These are phyloP conservation scores for Dalbergia cochinchinensis DNA, from an alignment of 306 rosid species.

Conservation along the genomic window DNA sequence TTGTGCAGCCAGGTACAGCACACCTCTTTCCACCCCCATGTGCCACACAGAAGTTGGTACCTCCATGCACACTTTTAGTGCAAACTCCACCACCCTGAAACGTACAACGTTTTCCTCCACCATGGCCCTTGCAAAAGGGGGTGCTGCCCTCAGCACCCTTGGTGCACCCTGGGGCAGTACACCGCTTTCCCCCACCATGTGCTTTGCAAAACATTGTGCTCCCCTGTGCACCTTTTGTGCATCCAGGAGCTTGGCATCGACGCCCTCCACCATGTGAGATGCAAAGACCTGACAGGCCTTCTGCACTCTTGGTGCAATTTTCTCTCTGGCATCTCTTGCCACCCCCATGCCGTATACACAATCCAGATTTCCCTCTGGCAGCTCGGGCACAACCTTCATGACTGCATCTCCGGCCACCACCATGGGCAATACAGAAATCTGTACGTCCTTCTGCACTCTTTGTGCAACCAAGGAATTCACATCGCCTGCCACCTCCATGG, in stretches of 20 bases:
- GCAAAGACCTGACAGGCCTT: constrained; percentile 95
- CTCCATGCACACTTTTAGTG: constrained; percentile 93
- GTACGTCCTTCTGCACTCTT: constrained; percentile 99
- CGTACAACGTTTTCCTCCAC: constrained; percentile 94
- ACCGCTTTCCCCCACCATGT: constrained; percentile 95
- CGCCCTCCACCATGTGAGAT: constrained; percentile 98
- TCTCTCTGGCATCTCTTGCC: constrained; percentile 95
- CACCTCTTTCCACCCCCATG: constrained; percentile 99
- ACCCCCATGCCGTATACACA: constrained; percentile 95
- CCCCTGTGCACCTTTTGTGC: constrained; percentile 97
- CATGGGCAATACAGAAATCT: constrained; percentile 94
- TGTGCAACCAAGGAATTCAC: constrained; percentile 93
- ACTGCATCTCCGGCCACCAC: constrained; percentile 95
- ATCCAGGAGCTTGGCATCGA: constrained; percentile 79
- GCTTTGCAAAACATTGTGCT: constrained; percentile 98
- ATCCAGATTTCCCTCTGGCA: constrained; percentile 95
- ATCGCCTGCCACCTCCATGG: constrained; percentile 97
- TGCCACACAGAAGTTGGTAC: constrained; percentile 94
- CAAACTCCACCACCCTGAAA: constrained; percentile 85
- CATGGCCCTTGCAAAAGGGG: constrained; percentile 92
- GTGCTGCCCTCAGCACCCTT: constrained; percentile 99
- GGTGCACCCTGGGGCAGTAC: constrained; percentile 89
- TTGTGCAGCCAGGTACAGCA: constrained; percentile 85
- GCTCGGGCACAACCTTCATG: constrained; percentile 85
- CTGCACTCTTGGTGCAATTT: constrained; percentile 93